Evolutionary conservation across 176 grass and related monocot species (phyloP).

Genomic region (Poa pratensis): DNA sequence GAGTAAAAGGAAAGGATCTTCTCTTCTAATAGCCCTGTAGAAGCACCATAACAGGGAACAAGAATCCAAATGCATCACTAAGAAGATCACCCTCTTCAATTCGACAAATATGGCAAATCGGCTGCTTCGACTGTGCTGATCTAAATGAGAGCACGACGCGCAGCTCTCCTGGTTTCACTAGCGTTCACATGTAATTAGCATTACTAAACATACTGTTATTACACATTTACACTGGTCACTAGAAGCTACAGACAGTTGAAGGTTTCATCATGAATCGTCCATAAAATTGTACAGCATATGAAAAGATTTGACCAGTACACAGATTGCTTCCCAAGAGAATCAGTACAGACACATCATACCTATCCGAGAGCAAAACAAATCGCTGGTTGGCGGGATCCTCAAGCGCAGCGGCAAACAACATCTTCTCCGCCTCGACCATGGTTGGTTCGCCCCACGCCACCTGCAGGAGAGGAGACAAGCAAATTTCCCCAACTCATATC

Average conservation of each 20-base stretch:
- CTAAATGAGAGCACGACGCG: background rate
- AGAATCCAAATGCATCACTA: background rate
- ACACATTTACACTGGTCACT: background rate
- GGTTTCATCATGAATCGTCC: slow-evolving; percentile 13
- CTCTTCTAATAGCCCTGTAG: background rate
- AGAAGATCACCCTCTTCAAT: slow-evolving; percentile 2
- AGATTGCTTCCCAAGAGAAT: background rate
- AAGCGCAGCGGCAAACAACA: slow-evolving; percentile 73
- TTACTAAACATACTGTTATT: slow-evolving; percentile 19
- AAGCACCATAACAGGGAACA: background rate
- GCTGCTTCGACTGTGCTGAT: background rate
- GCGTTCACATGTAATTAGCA: slow-evolving; percentile 26
- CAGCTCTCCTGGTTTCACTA: background rate
- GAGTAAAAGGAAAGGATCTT: background rate
- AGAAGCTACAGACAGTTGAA: background rate
- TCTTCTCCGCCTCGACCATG: slow-evolving; percentile 90
- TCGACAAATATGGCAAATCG: background rate
- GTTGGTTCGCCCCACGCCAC: slow-evolving; percentile 88
- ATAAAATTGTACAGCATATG: background rate
- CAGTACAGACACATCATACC: slow-evolving; percentile 42
- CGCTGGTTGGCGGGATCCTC: slow-evolving; percentile 79
- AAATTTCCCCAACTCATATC: slow-evolving; percentile 35
- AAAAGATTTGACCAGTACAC: background rate
- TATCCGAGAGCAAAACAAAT: slow-evolving; percentile 90
- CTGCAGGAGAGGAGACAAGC: slow-evolving; percentile 49